Evolutionary conservation across 1,284 basidiomycete species (phyloP).

Genomic region (Gastroboletus turbinatus): DNA sequence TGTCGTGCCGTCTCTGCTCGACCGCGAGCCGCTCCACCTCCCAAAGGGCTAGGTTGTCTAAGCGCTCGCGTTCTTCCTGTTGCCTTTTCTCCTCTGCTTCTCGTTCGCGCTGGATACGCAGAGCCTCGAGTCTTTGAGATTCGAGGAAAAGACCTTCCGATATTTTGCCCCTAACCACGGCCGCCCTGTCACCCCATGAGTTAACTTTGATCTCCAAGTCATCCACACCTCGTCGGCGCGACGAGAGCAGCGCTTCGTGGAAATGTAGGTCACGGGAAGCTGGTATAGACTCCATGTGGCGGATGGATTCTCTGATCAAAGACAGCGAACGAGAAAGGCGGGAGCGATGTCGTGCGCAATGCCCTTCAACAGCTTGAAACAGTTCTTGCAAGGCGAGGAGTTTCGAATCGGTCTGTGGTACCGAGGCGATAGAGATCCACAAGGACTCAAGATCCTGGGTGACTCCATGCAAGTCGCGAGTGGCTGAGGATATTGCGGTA

Average conservation of each 20-base stretch:
- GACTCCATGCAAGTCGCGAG: slow-evolving; percentile 41
- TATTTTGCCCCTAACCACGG: slow-evolving; percentile 39
- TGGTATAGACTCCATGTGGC: slow-evolving; percentile 48
- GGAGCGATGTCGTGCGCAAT: slow-evolving; percentile 36
- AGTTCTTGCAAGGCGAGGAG: slow-evolving; percentile 38
- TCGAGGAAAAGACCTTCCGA: slow-evolving; percentile 38
- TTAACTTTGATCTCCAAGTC: slow-evolving; percentile 49
- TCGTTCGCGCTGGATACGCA: slow-evolving; percentile 21
- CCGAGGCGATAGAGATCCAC: slow-evolving; percentile 34
- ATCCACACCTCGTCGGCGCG: slow-evolving; percentile 48
- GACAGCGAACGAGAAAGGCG: slow-evolving; percentile 50
- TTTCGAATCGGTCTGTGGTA: slow-evolving; percentile 25
- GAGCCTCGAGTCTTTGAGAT: slow-evolving; percentile 32
- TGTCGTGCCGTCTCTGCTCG: slow-evolving; percentile 31
- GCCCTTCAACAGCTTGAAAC: slow-evolving; percentile 37
- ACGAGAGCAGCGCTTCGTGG: slow-evolving; percentile 45
- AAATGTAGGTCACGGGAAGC: slow-evolving; percentile 40
- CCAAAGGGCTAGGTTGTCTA: slow-evolving; percentile 27
- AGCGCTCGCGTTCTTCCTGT: slow-evolving; percentile 31
- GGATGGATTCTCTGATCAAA: slow-evolving; percentile 50
- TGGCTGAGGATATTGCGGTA: slow-evolving; percentile 35
- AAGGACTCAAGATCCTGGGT: slow-evolving; percentile 38
- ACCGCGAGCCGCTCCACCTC: slow-evolving; percentile 20
- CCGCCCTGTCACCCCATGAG: slow-evolving; percentile 47
- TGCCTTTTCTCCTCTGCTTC: slow-evolving; percentile 33